phyloP scores from a whole-genome alignment of 495 filamentous ascomycete species.

The Barbatosphaeria neglecta region DNA sequence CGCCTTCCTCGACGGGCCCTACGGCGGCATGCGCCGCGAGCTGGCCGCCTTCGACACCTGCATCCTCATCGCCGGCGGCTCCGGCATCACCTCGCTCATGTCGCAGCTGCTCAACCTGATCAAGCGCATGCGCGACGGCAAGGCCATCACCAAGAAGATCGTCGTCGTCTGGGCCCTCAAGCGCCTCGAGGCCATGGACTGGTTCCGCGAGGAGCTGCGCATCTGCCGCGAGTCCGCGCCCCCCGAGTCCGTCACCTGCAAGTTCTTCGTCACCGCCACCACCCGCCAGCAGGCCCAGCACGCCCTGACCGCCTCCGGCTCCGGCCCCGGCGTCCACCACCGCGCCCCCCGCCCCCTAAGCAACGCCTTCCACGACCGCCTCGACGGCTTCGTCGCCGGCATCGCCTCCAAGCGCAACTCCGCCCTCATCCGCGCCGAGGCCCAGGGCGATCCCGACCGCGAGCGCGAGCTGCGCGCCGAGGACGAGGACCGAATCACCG shows the following conservation, averaged over 20 bases:
- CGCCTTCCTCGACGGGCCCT: conserved; percentile 85
- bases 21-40: conserved; percentile 85
- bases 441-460: conserved; percentile 62
- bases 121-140: conserved; percentile 86
- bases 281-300: conserved; percentile 37
- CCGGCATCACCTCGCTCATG: conserved; percentile 87
- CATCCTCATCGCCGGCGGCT: conserved; percentile 84
- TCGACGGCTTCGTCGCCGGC: conserved; percentile 68
- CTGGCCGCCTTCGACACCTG: conserved; percentile 90
- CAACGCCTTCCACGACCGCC: conserved; percentile 65
- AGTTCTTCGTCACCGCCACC: conserved; percentile 80
- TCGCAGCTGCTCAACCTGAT: conserved; percentile 83
- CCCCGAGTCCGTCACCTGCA: conserved; percentile 73
- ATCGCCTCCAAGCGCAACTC: conserved; percentile 75
- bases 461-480: conserved; percentile 74
- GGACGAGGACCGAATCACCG: conserved; percentile 73
- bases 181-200: conserved; percentile 84
- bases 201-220: conserved; percentile 91
- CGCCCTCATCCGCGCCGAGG: conserved; percentile 67
- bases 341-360: conserved; percentile 50
- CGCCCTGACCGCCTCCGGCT: neutral
- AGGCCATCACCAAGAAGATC: conserved; percentile 82
- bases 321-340: conserved; percentile 20
- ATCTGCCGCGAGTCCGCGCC: conserved; percentile 81
- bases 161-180: conserved; percentile 88